Conservation (phyloP, 805 yeast genomes). For the Schwanniomyces yamadae region DNA sequence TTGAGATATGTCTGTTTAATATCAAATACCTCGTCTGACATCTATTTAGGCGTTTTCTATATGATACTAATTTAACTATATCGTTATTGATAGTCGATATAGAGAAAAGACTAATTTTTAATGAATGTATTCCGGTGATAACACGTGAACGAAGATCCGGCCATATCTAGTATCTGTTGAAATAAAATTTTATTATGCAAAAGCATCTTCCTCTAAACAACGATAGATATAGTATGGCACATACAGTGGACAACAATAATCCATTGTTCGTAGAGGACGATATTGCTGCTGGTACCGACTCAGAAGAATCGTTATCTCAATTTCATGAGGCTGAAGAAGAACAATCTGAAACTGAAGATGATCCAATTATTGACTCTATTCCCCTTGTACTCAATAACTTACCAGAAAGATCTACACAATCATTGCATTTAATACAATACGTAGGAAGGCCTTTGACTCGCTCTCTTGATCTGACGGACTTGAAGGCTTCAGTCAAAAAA, state of each 20-base stretch:
- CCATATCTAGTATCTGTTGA: no score
- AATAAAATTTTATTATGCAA: no score
- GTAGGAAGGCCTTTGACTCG: constrained; percentile 55
- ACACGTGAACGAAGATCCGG: no score
- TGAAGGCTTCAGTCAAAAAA: constrained; percentile 57
- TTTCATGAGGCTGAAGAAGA: constrained; percentile 12
- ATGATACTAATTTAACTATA: no score
- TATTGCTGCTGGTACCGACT: constrained; percentile 11
- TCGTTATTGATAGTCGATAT: no score
- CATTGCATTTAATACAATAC: constrained; percentile 40
- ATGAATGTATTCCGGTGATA: no score
- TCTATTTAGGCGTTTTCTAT: no score
- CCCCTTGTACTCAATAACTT: constrained; percentile 32
- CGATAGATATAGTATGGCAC: constrained; percentile 2
- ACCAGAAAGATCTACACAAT: constrained; percentile 21
- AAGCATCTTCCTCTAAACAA: no score
- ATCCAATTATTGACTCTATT: constrained; percentile 40
- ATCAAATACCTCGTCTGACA: constrained; percentile 50
- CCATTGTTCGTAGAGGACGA: constrained; percentile 26
- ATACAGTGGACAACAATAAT: constrained; percentile 1
- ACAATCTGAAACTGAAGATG: constrained; percentile 21
- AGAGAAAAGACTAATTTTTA: no score
- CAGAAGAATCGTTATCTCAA: constrained; percentile 7
- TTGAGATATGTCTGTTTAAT: constrained; percentile 77
- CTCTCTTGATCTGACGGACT: constrained; percentile 32